Percentiles rank a stretch among this genome's conserved stretches.
Evolutionary conservation across 805 yeast species (phyloP).

Genomic region (Saccharomycopsis sp.): DNA sequence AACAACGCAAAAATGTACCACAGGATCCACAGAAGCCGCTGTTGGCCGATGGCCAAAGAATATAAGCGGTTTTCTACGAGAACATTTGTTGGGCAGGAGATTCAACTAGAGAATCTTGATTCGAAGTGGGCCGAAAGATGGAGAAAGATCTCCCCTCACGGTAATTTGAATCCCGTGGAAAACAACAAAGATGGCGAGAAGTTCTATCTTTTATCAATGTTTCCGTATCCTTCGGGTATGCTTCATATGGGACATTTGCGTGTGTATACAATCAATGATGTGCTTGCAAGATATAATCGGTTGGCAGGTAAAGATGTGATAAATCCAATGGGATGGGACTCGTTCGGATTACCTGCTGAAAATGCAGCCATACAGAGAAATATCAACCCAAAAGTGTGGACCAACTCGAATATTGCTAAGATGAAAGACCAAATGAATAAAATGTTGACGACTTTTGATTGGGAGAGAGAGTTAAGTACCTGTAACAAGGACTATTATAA

Average conservation of each 20-base stretch:
- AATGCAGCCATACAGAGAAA: slow-evolving; percentile 91
- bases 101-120: slow-evolving; percentile 33
- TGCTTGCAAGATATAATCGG: slow-evolving; percentile 68
- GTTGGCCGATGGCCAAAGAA: background rate
- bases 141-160: slow-evolving; percentile 33
- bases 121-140: slow-evolving; percentile 49
- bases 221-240: slow-evolving; percentile 93
- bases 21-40: background rate
- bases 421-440: slow-evolving; percentile 78
- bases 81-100: background rate
- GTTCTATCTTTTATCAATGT: slow-evolving; percentile 76
- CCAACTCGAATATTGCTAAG: slow-evolving; percentile 64
- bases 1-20: background rate
- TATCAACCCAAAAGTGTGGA: slow-evolving; percentile 79
- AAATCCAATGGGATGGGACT: slow-evolving; percentile 99
- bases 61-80: background rate
- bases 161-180: slow-evolving; percentile 34
- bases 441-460: slow-evolving; percentile 85
- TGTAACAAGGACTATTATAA: slow-evolving; percentile 83
- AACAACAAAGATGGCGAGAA: slow-evolving; percentile 24
- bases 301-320: slow-evolving; percentile 71
- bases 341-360: slow-evolving; percentile 97
- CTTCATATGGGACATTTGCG: slow-evolving; percentile 92
- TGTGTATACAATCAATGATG: slow-evolving; percentile 88
- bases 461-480: slow-evolving; percentile 87